Evolutionary conservation across 176 grass and related monocot species (phyloP).

Genomic region (Pontederia crassipes): DNA sequence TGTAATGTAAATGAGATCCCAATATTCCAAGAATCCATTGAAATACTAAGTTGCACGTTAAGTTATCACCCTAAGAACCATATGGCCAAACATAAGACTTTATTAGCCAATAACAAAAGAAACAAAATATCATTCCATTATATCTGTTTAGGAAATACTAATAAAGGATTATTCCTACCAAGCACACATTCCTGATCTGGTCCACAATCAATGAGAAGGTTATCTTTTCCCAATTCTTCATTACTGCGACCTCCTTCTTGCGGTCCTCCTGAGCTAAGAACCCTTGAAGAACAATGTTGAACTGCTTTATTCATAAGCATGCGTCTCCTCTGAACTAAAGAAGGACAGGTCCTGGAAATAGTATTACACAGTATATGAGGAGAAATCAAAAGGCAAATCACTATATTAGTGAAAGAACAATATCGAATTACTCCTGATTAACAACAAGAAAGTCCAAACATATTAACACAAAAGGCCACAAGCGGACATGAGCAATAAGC

Average conservation of each 20-base stretch:
- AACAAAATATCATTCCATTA: background rate
- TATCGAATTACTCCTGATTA: too few species aligned
- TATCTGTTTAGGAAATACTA: background rate
- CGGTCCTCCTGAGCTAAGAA: conserved; percentile 7
- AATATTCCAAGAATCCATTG: too few species aligned
- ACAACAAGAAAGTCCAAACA: too few species aligned
- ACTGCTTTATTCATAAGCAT: background rate
- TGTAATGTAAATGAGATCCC: too few species aligned
- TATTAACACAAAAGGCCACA: too few species aligned
- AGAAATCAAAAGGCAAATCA: too few species aligned
- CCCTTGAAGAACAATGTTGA: background rate
- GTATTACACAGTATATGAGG: too few species aligned
- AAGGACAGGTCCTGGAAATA: conserved; percentile 2
- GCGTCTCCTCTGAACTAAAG: background rate
- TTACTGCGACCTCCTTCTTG: conserved; percentile 6
- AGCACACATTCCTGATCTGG: conserved; percentile 23
- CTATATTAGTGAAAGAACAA: too few species aligned
- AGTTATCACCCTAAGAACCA: too few species aligned
- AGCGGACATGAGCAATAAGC: too few species aligned
- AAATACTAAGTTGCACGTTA: too few species aligned
- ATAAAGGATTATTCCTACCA: conserved; percentile 10
- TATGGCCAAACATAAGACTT: too few species aligned
- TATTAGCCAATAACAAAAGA: background rate
- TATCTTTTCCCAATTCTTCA: conserved; percentile 19
- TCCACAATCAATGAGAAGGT: conserved; percentile 21